These are phyloP conservation scores for Beauveria medogensis DNA, from an alignment of 2,329 filamentous ascomycete genomes.

Conservation along the genomic window DNA sequence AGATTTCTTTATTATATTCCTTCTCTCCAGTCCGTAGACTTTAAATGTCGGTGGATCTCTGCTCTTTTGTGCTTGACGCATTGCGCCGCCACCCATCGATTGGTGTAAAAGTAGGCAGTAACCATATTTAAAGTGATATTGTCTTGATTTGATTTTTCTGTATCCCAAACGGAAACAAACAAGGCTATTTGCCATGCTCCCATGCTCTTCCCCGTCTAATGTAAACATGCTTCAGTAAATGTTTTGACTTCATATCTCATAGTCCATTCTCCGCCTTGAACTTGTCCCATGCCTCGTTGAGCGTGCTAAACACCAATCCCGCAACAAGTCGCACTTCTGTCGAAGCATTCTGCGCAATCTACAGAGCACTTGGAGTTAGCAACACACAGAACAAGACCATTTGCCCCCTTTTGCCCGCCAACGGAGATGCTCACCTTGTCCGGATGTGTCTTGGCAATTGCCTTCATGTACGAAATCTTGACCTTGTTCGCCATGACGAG, in stretches of 20 bases:
- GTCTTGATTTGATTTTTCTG: no score
- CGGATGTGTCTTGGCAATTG: conserved; percentile 95
- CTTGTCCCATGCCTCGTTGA: conserved; percentile 68
- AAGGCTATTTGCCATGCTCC: neutral
- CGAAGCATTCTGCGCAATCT: conserved; percentile 57
- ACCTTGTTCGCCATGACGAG: conserved; percentile 88
- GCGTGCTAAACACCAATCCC: conserved; percentile 55
- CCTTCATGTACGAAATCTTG: conserved; percentile 98
- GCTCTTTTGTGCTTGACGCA: no score
- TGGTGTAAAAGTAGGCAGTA: no score
- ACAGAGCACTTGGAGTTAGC: conserved; percentile 9
- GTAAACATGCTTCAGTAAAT: conserved; percentile 4
- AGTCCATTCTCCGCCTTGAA: conserved; percentile 63
- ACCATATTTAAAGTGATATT: no score
- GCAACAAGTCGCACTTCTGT: conserved; percentile 61
- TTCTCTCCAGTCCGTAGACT: no score
- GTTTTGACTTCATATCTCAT: conserved; percentile 24
- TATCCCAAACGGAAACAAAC: no score
- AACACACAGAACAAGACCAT: neutral
- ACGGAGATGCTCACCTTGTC: conserved; percentile 68
- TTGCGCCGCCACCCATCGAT: no score
- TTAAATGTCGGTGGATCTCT: no score
- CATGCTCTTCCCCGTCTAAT: neutral
- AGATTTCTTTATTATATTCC: neutral
- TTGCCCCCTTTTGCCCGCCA: neutral